These are phyloP conservation scores for Penicillium waksmanii DNA, from an alignment of 495 filamentous ascomycete genomes.

Conservation along the genomic window DNA sequence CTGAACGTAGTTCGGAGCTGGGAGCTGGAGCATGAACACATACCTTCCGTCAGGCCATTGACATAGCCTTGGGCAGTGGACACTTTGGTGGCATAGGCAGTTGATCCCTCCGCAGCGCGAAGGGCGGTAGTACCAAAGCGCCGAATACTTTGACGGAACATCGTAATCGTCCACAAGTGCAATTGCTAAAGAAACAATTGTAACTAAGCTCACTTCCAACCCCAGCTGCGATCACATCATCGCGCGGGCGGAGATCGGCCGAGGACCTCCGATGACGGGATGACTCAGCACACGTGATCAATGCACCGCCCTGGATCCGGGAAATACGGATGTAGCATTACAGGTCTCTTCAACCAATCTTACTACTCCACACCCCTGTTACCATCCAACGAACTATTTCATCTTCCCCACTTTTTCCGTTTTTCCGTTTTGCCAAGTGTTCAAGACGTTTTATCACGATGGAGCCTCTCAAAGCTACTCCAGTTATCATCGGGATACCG, in stretches of 20 bases:
- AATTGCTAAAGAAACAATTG: slow-evolving; percentile 15
- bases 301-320: no score
- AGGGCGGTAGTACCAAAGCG: slow-evolving; percentile 59
- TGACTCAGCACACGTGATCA: slow-evolving; percentile 13
- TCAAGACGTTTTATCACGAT: no score
- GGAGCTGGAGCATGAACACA: slow-evolving; percentile 14
- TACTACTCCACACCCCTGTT: no score
- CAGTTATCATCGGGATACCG: no score
- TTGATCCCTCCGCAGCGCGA: slow-evolving; percentile 56
- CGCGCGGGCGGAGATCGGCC: slow-evolving; percentile 14
- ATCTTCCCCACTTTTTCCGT: no score
- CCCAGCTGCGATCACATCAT: slow-evolving; percentile 6
- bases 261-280: slow-evolving; percentile 24
- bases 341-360: no score
- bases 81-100: slow-evolving; percentile 64
- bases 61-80: slow-evolving; percentile 84
- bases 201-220: neutral
- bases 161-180: slow-evolving; percentile 28
- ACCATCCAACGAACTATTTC: no score
- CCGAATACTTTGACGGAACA: slow-evolving; percentile 62
- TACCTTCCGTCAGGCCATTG: slow-evolving; percentile 87
- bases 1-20: slow-evolving; percentile 5
- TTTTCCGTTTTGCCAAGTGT: no score
- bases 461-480: no score
- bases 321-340: no score